Base-by-base conservation (phyloP, 495 filamentous ascomycete species). In the Geopyxis carbonaria region DNA sequence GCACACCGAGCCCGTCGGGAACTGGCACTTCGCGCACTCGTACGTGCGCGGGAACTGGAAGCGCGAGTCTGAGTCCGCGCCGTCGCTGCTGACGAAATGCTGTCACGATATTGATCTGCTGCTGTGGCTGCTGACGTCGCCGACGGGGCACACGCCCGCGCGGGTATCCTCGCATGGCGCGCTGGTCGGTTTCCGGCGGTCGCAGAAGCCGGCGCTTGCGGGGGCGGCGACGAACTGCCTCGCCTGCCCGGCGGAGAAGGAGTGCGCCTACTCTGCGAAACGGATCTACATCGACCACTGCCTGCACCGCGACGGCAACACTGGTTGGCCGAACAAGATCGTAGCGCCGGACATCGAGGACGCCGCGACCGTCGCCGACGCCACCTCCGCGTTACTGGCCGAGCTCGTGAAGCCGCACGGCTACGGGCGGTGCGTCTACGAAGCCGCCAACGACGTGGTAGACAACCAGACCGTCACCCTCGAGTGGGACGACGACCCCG, bases 21-120 rank as follows among this genome's bases (percentile, higher is more conserved):
- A 77, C 72, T 97, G 83, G 83, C 89, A 97, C 58, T 97, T 93
- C 53, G 64, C 77, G 1, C 89, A 97, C 60, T 80, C 74, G 48
- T 95, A 93, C 48, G 89, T 97, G 16, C 71, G 79, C 14, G 89
- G 89, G 10, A 93, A 94, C 59, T 95, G 89, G 89, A 74, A 89
- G 4, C 80, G 78, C 33, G 74, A 78, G 40, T 75, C 69, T 2
- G 64, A 64, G 0, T 70, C 72, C 0, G 80, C 78, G 1, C 80
- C 80, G 4, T 79, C 78, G 5, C 64, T 97, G 4, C 66, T 97
- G 8, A 93, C 89, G 3, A 97, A 95, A 55, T 89, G 80, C 34
- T 93, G 85, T 51, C 85, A 93, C 57, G 85, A 93, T 48, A 80
- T 95, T 20, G 87, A 97, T 46, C 70, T 93, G 32, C 61, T 95